Base-by-base conservation (phyloP, 106 monocot genomes). In the Dactylorhiza incarnata region DNA sequence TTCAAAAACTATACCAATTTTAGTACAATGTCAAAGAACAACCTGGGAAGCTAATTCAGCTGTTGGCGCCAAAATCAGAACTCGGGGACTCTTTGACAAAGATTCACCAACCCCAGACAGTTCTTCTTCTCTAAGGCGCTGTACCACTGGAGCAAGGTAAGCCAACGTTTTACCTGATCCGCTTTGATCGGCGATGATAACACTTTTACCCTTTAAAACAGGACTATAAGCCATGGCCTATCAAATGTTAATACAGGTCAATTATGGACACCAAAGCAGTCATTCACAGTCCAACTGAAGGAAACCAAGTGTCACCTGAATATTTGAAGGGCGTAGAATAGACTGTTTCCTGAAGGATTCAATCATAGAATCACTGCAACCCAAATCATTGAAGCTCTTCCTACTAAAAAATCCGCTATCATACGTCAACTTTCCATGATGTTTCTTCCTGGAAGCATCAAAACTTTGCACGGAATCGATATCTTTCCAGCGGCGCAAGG, bases 11-110 rank as follows among this genome's bases (percentile, higher is more conserved):
- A 63, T 24, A 63, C 47, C 48, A 9, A 58, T 20, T 61, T 48
- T 22, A 62, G 74, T 25, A 73, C 17, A 12, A 82, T 49, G 67
- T 19, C 17, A 53, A 25, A 19, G 59, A 78, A 87, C 13, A 71
- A 97, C 97, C 94, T 99, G 99, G 75, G 94, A 85, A 81, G 99
- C 94, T 65, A 99, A 77, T 80, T 99, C 99, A 74, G 99, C 87
- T 76, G 99, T 99, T 15, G 99, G 94, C 65, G 90, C 83, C 53
- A 99, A 77, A 77, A 94, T 79, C 25, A 99, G 66, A 46, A 90
- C 83, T 79, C 91, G 77, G 29, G 94, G 99, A 73, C 82, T 88
- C 53, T 74, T 75, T 23, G 91, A 49, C 23, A 69, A 85, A 24
- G 93, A 83, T 87, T 81, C 84, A 49, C 77, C 66, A 26, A 90